Percentiles rank a stretch among this genome's conserved stretches.
These are phyloP conservation scores for Aureobasidium lini DNA, from an alignment of 2,329 filamentous ascomycete genomes.

Conservation along the genomic window DNA sequence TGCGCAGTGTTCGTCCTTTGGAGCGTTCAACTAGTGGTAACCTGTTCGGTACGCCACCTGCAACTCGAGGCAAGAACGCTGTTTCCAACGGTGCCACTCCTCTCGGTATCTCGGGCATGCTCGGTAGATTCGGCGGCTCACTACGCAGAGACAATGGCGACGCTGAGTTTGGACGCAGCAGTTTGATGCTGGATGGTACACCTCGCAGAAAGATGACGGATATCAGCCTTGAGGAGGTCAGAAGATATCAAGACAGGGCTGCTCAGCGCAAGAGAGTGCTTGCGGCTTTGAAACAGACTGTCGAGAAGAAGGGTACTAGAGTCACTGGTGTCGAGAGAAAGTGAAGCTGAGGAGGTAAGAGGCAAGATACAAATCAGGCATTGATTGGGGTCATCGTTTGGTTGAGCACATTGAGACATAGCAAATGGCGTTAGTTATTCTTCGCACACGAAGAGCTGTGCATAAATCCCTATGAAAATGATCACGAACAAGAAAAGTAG, in stretches of 20 bases:
- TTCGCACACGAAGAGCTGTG: not conserved
- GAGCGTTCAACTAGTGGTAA: constrained; percentile 21
- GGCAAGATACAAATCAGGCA: not conserved
- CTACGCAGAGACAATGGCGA: constrained; percentile 20
- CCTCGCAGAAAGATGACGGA: constrained; percentile 31
- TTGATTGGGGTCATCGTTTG: not conserved
- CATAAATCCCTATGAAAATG: not conserved
- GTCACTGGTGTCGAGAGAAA: constrained; percentile 2
- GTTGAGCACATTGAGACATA: not conserved
- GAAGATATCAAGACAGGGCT: constrained; percentile 28
- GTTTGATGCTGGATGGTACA: constrained; percentile 21
- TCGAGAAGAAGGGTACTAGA: constrained; percentile 17
- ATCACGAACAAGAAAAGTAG: not conserved
- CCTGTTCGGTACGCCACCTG: constrained; percentile 32
- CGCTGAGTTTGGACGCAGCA: constrained; percentile 9
- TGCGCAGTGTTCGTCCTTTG: constrained; percentile 23
- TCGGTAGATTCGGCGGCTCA: constrained; percentile 18
- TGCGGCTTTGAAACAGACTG: constrained; percentile 27
- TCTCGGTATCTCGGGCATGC: constrained; percentile 30
- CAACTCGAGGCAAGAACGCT: constrained; percentile 20
- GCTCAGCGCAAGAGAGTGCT: constrained; percentile 33
- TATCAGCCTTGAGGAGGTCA: constrained; percentile 35
- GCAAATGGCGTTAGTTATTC: not conserved
- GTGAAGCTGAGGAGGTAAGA: not conserved
- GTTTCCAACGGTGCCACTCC: constrained; percentile 25